Evolutionary conservation across 73 alveolate genomes (phyloP).

Genomic region (Paramecium sonneborni): DNA sequence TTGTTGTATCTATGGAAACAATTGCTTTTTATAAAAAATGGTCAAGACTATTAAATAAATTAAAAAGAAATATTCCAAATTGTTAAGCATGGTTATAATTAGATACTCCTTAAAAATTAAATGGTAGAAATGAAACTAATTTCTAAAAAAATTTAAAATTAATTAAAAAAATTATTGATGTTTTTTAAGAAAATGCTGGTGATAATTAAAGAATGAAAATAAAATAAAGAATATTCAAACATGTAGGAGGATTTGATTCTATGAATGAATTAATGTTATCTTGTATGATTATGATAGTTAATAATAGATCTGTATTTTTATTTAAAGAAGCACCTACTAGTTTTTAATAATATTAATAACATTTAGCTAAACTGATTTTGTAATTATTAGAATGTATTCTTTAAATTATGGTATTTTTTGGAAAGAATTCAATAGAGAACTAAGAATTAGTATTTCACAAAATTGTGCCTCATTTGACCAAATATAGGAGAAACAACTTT

Average conservation of each 20-base stretch:
- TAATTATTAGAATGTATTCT: not conserved
- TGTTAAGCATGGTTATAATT: slow-evolving; percentile 40
- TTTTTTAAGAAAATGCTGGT: slow-evolving; percentile 1
- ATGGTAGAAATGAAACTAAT: not conserved
- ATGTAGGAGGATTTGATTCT: slow-evolving; percentile 34
- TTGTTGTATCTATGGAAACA: not conserved
- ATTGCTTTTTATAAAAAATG: not conserved
- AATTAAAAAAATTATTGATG: not conserved
- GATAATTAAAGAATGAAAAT: slow-evolving; percentile 31
- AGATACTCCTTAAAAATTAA: slow-evolving; percentile 47
- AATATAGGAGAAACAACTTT: not conserved
- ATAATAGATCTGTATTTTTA: not conserved
- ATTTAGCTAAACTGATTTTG: not conserved
- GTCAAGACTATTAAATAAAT: not conserved
- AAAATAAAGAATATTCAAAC: slow-evolving; percentile 49
- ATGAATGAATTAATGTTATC: not conserved
- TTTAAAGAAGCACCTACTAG: not conserved
- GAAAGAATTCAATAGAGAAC: not conserved
- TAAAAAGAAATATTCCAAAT: not conserved
- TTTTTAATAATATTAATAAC: not conserved
- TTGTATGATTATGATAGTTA: not conserved
- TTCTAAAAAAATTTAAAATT: not conserved
- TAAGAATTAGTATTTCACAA: not conserved
- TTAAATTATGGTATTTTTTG: slow-evolving; percentile 3
- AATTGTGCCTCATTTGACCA: not conserved